Evolutionary conservation across 2,329 filamentous ascomycete species (phyloP).

Genomic region (Aspergillus hortae): DNA sequence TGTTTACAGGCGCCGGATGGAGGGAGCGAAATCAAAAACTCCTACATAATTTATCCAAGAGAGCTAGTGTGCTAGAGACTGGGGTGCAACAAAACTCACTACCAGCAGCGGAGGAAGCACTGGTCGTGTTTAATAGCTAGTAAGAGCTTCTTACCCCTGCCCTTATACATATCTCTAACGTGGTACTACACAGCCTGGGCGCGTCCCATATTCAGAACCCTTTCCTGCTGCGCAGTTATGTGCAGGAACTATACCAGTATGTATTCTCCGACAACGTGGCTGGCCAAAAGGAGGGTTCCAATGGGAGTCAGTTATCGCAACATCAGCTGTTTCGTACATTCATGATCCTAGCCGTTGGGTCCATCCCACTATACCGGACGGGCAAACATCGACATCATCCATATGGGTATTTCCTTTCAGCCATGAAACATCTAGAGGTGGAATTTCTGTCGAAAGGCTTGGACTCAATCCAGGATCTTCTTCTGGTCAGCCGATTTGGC

Average conservation of each 20-base stretch:
- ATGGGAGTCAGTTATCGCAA: not conserved
- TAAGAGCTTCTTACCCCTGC: slow-evolving; percentile 3
- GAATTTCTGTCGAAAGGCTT: slow-evolving; percentile 31
- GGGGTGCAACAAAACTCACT: slow-evolving; percentile 12
- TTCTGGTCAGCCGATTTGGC: slow-evolving; percentile 41
- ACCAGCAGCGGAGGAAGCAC: slow-evolving; percentile 10
- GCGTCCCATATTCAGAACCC: slow-evolving; percentile 22
- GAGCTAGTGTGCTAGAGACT: slow-evolving; percentile 6
- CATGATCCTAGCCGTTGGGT: slow-evolving; percentile 38
- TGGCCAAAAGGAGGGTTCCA: not conserved
- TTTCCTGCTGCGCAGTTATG: slow-evolving; percentile 23
- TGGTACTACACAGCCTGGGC: slow-evolving; percentile 5
- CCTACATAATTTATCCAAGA: slow-evolving; percentile 11
- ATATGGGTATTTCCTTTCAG: slow-evolving; percentile 40
- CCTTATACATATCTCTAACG: too few species aligned
- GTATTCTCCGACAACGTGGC: slow-evolving; percentile 13
- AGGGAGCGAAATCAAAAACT: slow-evolving; percentile 17
- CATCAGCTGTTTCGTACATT: slow-evolving; percentile 35
- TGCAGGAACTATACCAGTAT: slow-evolving; percentile 15
- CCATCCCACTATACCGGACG: slow-evolving; percentile 32
- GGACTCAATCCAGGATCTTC: slow-evolving; percentile 38
- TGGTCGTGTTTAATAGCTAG: slow-evolving; percentile 18
- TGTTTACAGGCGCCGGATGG: slow-evolving; percentile 17
- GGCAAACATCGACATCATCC: slow-evolving; percentile 33
- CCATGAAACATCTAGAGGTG: slow-evolving; percentile 29